These are phyloP conservation scores for Dissophora ornata DNA, from an alignment of 192 early-diverging fungal genomes.

Conservation along the genomic window DNA sequence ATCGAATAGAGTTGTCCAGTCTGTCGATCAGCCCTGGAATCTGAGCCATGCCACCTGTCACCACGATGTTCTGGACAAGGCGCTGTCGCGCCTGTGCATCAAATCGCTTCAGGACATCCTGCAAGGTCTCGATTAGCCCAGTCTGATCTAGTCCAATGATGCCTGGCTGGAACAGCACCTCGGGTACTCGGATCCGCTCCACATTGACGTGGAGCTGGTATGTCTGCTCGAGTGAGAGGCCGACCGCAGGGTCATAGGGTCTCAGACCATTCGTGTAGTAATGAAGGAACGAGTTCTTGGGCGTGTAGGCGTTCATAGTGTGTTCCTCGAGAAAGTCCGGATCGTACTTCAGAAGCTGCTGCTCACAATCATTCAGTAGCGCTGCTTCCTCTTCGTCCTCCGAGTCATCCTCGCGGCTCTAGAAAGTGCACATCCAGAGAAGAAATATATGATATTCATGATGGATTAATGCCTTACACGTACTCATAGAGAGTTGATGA, in stretches of 20 bases:
- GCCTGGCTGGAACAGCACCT: conserved; percentile 89
- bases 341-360: conserved; percentile 76
- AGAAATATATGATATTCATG: neutral
- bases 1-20: conserved; percentile 68
- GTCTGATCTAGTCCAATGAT: conserved; percentile 91
- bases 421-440: conserved; percentile 11
- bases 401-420: conserved; percentile 82
- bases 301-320: conserved; percentile 71
- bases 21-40: conserved; percentile 74
- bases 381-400: conserved; percentile 82
- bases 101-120: conserved; percentile 71
- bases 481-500: neutral
- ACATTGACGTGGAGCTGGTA: conserved; percentile 92
- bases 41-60: conserved; percentile 83
- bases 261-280: conserved; percentile 73
- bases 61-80: conserved; percentile 74
- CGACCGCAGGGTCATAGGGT: conserved; percentile 70
- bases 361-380: conserved; percentile 76
- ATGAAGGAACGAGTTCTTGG: conserved; percentile 79
- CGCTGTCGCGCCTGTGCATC: conserved; percentile 54
- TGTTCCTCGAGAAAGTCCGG: conserved; percentile 80
- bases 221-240: conserved; percentile 61
- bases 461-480: no score
- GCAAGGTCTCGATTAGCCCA: conserved; percentile 83
- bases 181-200: conserved; percentile 90